Conservation (phyloP, 768 basidiomycete genomes). For the Lactifluus subvellereus region DNA sequence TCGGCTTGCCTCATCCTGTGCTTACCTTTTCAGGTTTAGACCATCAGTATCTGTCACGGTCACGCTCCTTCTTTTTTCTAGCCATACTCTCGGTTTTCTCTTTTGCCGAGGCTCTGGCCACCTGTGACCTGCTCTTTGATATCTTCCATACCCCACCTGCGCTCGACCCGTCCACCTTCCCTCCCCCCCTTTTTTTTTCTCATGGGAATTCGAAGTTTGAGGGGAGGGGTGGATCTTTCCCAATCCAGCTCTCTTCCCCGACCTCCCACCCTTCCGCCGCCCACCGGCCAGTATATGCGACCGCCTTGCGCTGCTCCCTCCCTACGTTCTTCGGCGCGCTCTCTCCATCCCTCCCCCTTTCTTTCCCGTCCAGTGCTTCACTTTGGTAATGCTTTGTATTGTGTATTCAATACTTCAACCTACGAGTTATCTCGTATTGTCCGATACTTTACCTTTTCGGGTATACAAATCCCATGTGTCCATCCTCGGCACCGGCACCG, state of each 20-base stretch:
- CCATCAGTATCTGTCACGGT: constrained; percentile 19
- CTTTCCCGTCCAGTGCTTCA: not conserved
- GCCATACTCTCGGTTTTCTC: constrained; percentile 15
- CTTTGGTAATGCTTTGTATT: not conserved
- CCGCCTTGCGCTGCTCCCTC: constrained; percentile 2
- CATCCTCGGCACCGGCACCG: not conserved
- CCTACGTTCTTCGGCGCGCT: not conserved
- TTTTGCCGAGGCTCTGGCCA: constrained; percentile 16
- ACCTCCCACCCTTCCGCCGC: constrained; percentile 12
- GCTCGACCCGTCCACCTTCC: constrained; percentile 20
- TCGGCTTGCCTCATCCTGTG: constrained; percentile 24
- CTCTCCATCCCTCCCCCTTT: not conserved
- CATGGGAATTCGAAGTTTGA: constrained; percentile 25
- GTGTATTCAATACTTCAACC: not conserved
- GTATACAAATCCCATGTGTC: not conserved
- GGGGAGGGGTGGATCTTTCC: constrained; percentile 18
- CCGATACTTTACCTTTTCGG: not conserved
- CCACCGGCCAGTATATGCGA: not conserved
- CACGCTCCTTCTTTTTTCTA: constrained; percentile 8
- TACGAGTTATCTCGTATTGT: not conserved
- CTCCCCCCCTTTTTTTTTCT: constrained; percentile 24
- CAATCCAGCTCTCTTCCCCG: constrained; percentile 11
- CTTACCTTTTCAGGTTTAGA: constrained; percentile 21
- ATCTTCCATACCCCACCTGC: constrained; percentile 11
- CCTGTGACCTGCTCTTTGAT: constrained; percentile 10